phyloP scores from a whole-genome alignment of 2,329 filamentous ascomycete species.

The Xylariales sp. region DNA sequence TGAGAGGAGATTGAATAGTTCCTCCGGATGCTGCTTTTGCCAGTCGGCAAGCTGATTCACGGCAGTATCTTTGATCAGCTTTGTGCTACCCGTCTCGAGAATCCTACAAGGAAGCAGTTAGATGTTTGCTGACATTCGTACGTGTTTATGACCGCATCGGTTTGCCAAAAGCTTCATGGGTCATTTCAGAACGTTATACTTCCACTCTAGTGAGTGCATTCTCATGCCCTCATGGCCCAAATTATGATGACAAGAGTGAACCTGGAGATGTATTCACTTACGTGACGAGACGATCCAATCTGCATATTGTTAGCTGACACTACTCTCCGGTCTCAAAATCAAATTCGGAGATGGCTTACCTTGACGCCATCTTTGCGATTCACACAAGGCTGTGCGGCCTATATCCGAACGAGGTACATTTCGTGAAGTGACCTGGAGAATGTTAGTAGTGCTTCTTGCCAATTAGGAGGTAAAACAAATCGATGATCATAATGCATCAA shows the following conservation, averaged over 20 bases:
- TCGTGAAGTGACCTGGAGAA: conserved; percentile 2
- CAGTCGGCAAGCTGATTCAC: conserved; percentile 96
- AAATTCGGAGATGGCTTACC: conserved; percentile 30
- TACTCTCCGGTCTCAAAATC: neutral
- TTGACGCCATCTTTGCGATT: conserved; percentile 51
- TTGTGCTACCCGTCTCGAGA: conserved; percentile 94
- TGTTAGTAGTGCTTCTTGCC: conserved; percentile 7
- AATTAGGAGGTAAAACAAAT: too few relatives aligned
- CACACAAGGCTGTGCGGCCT: conserved; percentile 11
- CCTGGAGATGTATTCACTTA: conserved; percentile 49
- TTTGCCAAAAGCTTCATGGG: too few relatives aligned
- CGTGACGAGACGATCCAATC: conserved; percentile 83
- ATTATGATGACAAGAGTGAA: neutral
- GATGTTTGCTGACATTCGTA: conserved; percentile 2
- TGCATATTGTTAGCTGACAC: conserved; percentile 34
- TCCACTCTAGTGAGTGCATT: neutral
- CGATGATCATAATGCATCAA: too few relatives aligned
- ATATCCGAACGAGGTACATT: conserved; percentile 11
- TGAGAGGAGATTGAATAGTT: conserved; percentile 91
- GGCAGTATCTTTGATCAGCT: conserved; percentile 92
- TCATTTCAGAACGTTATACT: too few relatives aligned
- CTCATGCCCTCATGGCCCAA: neutral
- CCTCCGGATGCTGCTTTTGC: conserved; percentile 96
- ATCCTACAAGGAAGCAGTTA: conserved; percentile 51
- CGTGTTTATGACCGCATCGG: too few relatives aligned